Percentiles rank a stretch among this genome's conserved stretches.
Evolutionary conservation across 352 stramenopile species (phyloP).

Genomic region (Phytophthora lateralis): DNA sequence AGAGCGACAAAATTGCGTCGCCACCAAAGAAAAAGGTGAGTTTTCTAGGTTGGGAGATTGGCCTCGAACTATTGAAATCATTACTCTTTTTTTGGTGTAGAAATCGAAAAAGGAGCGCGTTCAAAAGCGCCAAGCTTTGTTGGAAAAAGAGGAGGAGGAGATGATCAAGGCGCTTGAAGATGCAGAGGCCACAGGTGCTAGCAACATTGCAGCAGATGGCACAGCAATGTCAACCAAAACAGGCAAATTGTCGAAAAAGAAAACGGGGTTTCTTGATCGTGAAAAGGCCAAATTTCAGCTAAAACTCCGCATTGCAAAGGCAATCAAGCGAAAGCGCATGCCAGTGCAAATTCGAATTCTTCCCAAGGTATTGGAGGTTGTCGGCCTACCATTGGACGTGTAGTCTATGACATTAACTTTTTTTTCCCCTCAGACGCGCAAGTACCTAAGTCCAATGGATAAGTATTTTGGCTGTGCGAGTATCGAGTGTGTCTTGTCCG

Average conservation of each 20-base stretch:
- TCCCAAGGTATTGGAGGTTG: slow-evolving; percentile 20
- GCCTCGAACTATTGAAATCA: neutral
- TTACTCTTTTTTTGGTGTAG: neutral
- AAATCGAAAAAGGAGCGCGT: slow-evolving; percentile 65
- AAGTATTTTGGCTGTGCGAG: slow-evolving; percentile 62
- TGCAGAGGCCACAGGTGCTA: neutral
- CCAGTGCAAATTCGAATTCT: slow-evolving; percentile 73
- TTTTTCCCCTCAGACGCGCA: slow-evolving; percentile 32
- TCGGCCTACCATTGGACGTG: neutral
- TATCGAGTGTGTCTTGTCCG: slow-evolving; percentile 60
- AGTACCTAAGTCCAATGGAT: slow-evolving; percentile 60
- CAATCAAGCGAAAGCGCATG: slow-evolving; percentile 64
- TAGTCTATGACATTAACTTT: no score
- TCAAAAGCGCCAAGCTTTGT: slow-evolving; percentile 49
- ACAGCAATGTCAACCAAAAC: slow-evolving; percentile 6
- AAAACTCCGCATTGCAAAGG: slow-evolving; percentile 51
- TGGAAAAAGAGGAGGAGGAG: slow-evolving; percentile 68
- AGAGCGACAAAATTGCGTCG: slow-evolving; percentile 18
- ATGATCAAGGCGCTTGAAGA: slow-evolving; percentile 15
- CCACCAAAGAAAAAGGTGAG: slow-evolving; percentile 25
- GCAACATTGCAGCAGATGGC: neutral
- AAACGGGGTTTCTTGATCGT: slow-evolving; percentile 52
- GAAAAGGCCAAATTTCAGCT: slow-evolving; percentile 66
- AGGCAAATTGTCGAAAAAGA: slow-evolving; percentile 10
- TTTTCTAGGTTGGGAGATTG: neutral